Base-by-base conservation (phyloP, 2,329 filamentous ascomycete genomes). In the Kalaharituber pfeilii region DNA sequence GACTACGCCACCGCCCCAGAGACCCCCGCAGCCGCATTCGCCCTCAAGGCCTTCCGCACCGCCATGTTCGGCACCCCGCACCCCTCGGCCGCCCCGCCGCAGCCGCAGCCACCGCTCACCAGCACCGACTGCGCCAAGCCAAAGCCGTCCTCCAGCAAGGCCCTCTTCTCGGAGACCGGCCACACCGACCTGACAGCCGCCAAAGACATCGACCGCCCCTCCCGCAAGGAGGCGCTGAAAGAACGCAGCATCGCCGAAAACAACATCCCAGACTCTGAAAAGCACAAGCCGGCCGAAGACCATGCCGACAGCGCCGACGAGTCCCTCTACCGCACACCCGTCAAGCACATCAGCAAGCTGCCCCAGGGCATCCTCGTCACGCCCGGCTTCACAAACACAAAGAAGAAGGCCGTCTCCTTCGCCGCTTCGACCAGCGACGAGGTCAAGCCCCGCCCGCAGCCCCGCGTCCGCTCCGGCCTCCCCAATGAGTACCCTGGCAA, bases 1-100 rank as follows among this genome's bases (percentile, higher is more conserved):
- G 33, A 47, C 42, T 22, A 70, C 56, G 63, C 74, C 56, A 77
- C 80, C 42, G 69, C 74, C 5, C 79, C 78, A 50, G 77, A 80
- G 60, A 82, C 80, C 1, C 79, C 80, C 7, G 79, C 78, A 49
- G 78, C 78, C 49, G 72, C 81, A 22, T 83, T 83, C 65, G 79
- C 79, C 18, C 75, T 80, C 54, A 79, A 79, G 62, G 80, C 80
- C 15, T 79, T 82, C 67, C 79, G 77, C 62, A 77, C 78, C 57
- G 76, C 77, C 44, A 67, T 82, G 54, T 81, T 80, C 67, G 78
- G 78, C 25, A 81, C 79, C 0, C 79, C 79, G 13, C 73, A 74
- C 22, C 72, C 73, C 9, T 69, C 72, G 39, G 70, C 75, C 27
- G 67, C 68, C 18, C 22, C 42, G n/a, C 24, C 25, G 2, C 13